Base-by-base conservation (phyloP, 495 filamentous ascomycete genomes). In the Trichoderma orchidacearum region DNA sequence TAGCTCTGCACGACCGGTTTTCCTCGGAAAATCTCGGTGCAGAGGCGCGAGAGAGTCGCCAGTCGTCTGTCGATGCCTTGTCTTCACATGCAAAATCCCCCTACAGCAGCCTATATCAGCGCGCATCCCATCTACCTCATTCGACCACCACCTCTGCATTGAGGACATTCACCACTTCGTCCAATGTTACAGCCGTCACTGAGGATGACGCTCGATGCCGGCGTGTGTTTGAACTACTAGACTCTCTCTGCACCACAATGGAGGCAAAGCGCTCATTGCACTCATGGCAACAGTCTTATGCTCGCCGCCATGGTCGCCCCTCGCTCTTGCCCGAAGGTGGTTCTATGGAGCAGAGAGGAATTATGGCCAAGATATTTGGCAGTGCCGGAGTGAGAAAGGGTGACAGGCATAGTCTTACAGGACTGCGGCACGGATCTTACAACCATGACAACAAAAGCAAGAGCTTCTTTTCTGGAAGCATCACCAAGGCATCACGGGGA, bases 1-100 rank as follows among this genome's bases (percentile, higher is more conserved):
- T 71, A 27, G 67, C 77, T 1, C 64, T 83, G n/a, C 70, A 72
- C 30, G 79, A 83, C 64, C 67, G 67, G 0, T 73, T 79, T 60
- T 73, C 73, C 36, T 74, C 66, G 62, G 74, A 80, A 56, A 27
- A 27, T 32, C 53, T 54, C 0, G 38, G 64, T 72, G 12, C 68
- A 78, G 1, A 28, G 29, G 6, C 56, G 58, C 0, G 51, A 54
- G 25, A 72, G 67, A 21, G 56, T 76, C 13, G 9, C 52, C 9
- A 51, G 3, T 48, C 38, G 18, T n/a, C 9, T 17, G 27, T n/a
- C 30, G 27, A 53, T 28, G 17, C 51, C 27, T 30, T 32, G 7
- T 30, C 51, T 4, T 5, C 12, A 3, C 13, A 21, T 8, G 4
- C 51, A 53, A 32, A 30, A 31, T 23, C 51, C 4, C 30, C 51